Percentiles rank a stretch among this genome's conserved stretches.
These are phyloP conservation scores for Ustilago crameri DNA, from an alignment of 1,284 basidiomycete genomes.

Conservation along the genomic window DNA sequence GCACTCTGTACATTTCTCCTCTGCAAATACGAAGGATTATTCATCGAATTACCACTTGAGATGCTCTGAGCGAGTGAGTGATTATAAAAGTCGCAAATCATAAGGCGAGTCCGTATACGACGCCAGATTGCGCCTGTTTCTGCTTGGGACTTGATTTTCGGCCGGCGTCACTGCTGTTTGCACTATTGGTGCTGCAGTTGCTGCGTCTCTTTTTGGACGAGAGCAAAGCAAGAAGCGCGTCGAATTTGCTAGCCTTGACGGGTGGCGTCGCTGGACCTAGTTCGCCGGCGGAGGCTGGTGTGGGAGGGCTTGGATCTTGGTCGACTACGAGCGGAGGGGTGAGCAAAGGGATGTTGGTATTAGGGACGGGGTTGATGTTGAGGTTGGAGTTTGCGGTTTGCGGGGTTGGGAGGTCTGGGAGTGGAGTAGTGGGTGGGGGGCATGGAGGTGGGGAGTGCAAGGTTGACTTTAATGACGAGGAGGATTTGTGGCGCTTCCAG, in stretches of 20 bases:
- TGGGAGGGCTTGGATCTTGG: slow-evolving; percentile 11
- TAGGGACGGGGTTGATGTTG: background rate
- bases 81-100: too few relatives aligned
- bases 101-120: too few relatives aligned
- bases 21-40: too few relatives aligned
- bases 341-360: slow-evolving; percentile 3
- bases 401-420: slow-evolving; percentile 21
- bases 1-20: background rate
- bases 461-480: background rate
- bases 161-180: too few relatives aligned
- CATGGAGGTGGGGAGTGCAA: slow-evolving; percentile 22
- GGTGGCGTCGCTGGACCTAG: slow-evolving; percentile 10
- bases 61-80: too few relatives aligned
- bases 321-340: slow-evolving; percentile 22
- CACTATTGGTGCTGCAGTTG: background rate
- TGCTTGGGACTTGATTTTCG: too few relatives aligned
- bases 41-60: too few relatives aligned
- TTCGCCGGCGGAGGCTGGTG: slow-evolving; percentile 15
- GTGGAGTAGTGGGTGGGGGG: slow-evolving; percentile 23
- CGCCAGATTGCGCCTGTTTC: too few relatives aligned
- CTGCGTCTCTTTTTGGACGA: slow-evolving; percentile 7
- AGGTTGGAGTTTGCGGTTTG: too few relatives aligned
- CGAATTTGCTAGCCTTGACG: slow-evolving; percentile 11
- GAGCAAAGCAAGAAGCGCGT: slow-evolving; percentile 18
- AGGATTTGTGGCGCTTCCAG: too few relatives aligned